Conservation (phyloP, 257 asterid species). For the Plantago elongata region DNA sequence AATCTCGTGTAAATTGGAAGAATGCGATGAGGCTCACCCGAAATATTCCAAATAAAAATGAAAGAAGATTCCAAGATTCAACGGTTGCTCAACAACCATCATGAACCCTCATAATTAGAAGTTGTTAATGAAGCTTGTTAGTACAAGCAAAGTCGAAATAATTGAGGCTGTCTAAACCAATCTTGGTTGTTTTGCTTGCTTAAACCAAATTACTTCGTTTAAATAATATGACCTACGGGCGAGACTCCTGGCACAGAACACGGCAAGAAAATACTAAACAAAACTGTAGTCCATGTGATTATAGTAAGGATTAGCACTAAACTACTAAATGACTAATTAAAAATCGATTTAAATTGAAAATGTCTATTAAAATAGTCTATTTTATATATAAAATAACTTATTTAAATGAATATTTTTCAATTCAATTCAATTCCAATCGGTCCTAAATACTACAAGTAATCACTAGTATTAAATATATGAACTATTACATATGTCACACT, state of each 20-base stretch:
- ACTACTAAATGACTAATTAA: no score
- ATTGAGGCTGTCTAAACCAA: background rate
- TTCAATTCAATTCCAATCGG: no score
- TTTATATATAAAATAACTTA: no score
- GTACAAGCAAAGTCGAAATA: conserved; percentile 16
- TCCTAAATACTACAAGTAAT: no score
- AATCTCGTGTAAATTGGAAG: no score
- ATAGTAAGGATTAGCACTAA: background rate
- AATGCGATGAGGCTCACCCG: background rate
- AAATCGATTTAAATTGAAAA: no score
- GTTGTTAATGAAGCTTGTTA: conserved; percentile 8
- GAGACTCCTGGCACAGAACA: conserved; percentile 25
- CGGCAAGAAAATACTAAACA: conserved; percentile 12
- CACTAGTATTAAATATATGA: background rate
- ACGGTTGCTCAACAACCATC: conserved; percentile 40
- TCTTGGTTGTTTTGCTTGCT: conserved; percentile 1
- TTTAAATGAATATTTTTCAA: no score
- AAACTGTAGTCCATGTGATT: background rate
- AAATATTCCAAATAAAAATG: background rate
- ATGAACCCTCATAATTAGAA: conserved; percentile 17
- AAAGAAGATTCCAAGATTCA: conserved; percentile 17
- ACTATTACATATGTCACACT: background rate
- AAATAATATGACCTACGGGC: background rate
- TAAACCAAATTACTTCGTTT: background rate
- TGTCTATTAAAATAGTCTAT: no score